phyloP scores from a whole-genome alignment of 1,139 yeast species.

The Petasospora fabianii region DNA sequence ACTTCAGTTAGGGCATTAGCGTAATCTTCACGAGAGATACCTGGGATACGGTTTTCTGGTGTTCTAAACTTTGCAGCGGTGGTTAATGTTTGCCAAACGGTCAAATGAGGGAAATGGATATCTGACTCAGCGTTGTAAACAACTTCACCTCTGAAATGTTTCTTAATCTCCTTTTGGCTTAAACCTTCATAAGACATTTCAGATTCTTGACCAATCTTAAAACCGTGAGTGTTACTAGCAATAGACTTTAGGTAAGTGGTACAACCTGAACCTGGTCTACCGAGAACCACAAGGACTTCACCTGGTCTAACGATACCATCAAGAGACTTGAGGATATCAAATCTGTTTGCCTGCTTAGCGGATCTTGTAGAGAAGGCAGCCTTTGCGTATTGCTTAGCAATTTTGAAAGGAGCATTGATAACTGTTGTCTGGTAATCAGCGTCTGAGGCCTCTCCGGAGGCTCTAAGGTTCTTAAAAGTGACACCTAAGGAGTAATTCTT shows the following conservation, averaged over 20 bases:
- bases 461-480: conserved; percentile 63
- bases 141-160: conserved; percentile 63
- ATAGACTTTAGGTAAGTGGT: conserved; percentile 72
- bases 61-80: conserved; percentile 65
- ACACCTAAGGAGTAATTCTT: conserved; percentile 65
- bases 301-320: conserved; percentile 69
- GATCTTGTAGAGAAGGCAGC: conserved; percentile 27
- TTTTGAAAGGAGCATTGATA: conserved; percentile 41
- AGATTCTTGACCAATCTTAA: conserved; percentile 52
- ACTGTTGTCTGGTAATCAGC: conserved; percentile 79
- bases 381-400: conserved; percentile 8
- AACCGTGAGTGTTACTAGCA: conserved; percentile 70
- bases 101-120: conserved; percentile 66
- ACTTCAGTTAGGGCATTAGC: conserved; percentile 64
- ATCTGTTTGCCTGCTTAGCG: conserved; percentile 27
- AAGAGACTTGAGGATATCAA: conserved; percentile 62
- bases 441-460: conserved; percentile 73
- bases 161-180: conserved; percentile 43
- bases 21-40: conserved; percentile 52
- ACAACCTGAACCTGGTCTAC: conserved; percentile 86
- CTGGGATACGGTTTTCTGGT: conserved; percentile 61
- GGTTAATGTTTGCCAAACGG: conserved; percentile 66
- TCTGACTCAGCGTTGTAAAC: conserved; percentile 72
- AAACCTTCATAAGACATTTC: conserved; percentile 47
- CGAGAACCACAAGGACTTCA: conserved; percentile 70